These are phyloP conservation scores for Sphaerulina vaccinii DNA, from an alignment of 2,329 filamentous ascomycete genomes.

Conservation along the genomic window DNA sequence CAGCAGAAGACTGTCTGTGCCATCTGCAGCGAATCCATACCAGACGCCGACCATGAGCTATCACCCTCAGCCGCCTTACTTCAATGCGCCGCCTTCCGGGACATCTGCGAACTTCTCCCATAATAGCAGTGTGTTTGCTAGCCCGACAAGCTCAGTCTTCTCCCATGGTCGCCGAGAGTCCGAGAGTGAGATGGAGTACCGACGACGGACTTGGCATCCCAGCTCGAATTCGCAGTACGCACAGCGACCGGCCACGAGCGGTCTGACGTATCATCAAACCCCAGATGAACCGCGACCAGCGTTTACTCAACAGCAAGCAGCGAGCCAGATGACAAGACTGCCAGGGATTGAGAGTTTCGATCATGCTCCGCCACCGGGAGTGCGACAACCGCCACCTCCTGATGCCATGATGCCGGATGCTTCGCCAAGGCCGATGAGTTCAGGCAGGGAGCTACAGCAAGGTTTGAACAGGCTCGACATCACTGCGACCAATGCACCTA, in stretches of 20 bases:
- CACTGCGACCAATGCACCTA: slow-evolving; percentile 44
- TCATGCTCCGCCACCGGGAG: slow-evolving; percentile 63
- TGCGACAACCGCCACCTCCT: slow-evolving; percentile 60
- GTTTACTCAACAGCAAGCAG: slow-evolving; percentile 54
- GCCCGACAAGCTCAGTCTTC: slow-evolving; percentile 65
- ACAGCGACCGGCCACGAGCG: slow-evolving; percentile 65
- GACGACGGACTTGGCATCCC: slow-evolving; percentile 87
- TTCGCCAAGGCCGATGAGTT: slow-evolving; percentile 35
- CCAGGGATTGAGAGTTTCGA: slow-evolving; percentile 93
- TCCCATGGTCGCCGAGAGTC: slow-evolving; percentile 67
- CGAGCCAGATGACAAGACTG: slow-evolving; percentile 64
- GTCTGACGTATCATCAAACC: slow-evolving; percentile 72
- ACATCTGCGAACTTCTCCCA: slow-evolving; percentile 55
- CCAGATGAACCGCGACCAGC: slow-evolving; percentile 61
- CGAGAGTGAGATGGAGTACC: slow-evolving; percentile 70
- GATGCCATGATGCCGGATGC: slow-evolving; percentile 77
- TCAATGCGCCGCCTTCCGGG: slow-evolving; percentile 56
- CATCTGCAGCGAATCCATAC: slow-evolving; percentile 72
- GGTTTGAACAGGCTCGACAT: slow-evolving; percentile 68
- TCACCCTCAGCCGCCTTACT: slow-evolving; percentile 56
- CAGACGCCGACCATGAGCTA: slow-evolving; percentile 58
- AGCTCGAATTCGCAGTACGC: slow-evolving; percentile 63
- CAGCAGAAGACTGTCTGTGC: slow-evolving; percentile 79
- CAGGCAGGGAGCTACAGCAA: slow-evolving; percentile 58
- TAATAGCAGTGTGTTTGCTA: slow-evolving; percentile 62